Evolutionary conservation across 2,329 filamentous ascomycete genomes (phyloP), one percentile per base, ranked within the genome.

Genomic region (Colletotrichum nymphaeae): DNA sequence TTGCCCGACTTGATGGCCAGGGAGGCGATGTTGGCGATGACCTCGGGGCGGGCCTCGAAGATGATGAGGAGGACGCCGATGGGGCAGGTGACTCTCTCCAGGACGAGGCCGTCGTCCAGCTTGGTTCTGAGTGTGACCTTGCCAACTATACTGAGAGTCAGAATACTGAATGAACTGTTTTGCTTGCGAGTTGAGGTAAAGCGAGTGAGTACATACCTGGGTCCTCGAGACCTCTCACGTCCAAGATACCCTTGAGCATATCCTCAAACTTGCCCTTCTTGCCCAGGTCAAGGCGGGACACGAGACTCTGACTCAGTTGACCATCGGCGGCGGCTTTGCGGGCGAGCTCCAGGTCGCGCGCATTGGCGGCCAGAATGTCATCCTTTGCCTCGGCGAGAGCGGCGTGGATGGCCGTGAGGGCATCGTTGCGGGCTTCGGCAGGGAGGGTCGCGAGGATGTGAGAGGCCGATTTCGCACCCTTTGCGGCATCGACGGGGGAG

Each of bases 51-150:
- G 46, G 97, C 97, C 85, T 99, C 97, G 80, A 99, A 99, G 80
- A 99, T 98, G 84, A 99, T 97, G 77, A 99, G 90, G 55, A 99
- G 90, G n/a, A 98, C 95, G 73, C 97, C 97, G 77, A 99, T 98
- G 6, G 97, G 97, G 81, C 95, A 98, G 53, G 94, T 95, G 59
- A 98, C 93, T 75, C 95, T 92, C 81, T 98, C 95, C 73, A 99
- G 89, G 65, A 93, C 88, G 66, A 99, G 89, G 66, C 92, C 93
- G 77, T 98, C 93, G 82, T 98, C 97, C 12, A 99, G 89, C 70
- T 92, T 90, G 57, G 95, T 98, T 75, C 93, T 91, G 79, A 97
- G 87, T 53, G 94, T 95, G 67, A 97, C 88, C 80, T 93, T 93
- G 78, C 96, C 96, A 79, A 98, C 94, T 95, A 35, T 1, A 74